Conservation (phyloP, 164 flowering plant genomes). For the Aristolochia contorta region DNA sequence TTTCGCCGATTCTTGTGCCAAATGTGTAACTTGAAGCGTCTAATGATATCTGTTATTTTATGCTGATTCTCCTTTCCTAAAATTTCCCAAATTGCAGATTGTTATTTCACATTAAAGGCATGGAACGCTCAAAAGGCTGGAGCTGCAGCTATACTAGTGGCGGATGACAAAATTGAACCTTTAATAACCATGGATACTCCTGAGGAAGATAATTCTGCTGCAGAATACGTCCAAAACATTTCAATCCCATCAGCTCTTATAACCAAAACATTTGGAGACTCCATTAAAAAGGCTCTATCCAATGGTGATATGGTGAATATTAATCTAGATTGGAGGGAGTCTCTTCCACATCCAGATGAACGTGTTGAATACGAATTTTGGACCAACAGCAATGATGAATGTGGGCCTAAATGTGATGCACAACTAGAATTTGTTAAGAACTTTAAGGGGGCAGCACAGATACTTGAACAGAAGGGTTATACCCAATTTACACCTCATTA, state of each 20-base stretch:
- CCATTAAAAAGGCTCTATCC: constrained; percentile 54
- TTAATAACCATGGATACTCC: constrained; percentile 94
- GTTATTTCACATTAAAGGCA: constrained; percentile 84
- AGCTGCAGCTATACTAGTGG: constrained; percentile 88
- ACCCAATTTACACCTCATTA: constrained; percentile 92
- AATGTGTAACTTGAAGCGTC: background rate
- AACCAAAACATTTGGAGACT: constrained; percentile 67
- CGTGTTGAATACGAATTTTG: constrained; percentile 95
- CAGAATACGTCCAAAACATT: constrained; percentile 67
- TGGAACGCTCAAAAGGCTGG: constrained; percentile 92
- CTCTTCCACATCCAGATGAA: constrained; percentile 94
- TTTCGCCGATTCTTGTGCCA: no score
- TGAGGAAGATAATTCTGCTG: constrained; percentile 52
- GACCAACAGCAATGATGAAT: constrained; percentile 92
- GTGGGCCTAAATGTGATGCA: constrained; percentile 86
- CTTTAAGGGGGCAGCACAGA: constrained; percentile 90
- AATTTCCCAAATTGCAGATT: constrained; percentile 36
- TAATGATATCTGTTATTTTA: background rate
- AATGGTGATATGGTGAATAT: constrained; percentile 61
- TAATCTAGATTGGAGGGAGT: constrained; percentile 82
- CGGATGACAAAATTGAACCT: constrained; percentile 67
- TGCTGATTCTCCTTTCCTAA: no score
- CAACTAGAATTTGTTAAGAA: constrained; percentile 77
- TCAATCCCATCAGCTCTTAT: constrained; percentile 87
- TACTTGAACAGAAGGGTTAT: constrained; percentile 75